Conservation (phyloP, 352 stramenopile genomes). For the Thalassiosira livingstoniorum region DNA sequence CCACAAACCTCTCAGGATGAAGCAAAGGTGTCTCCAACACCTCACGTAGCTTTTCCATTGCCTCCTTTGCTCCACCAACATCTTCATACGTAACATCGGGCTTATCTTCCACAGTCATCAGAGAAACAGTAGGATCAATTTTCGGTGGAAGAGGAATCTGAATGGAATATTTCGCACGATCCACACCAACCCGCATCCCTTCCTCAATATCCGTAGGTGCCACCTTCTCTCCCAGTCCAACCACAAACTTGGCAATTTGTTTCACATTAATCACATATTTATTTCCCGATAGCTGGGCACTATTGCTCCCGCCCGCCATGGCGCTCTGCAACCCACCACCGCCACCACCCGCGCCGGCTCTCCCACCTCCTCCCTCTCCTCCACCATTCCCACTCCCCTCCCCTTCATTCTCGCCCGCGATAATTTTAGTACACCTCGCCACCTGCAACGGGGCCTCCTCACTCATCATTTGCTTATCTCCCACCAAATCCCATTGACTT, state of each 20-base stretch:
- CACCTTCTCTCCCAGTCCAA: slow-evolving; percentile 97
- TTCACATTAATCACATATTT: slow-evolving; percentile 99
- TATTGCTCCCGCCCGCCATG: slow-evolving; percentile 80
- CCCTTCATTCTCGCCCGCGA: slow-evolving; percentile 61
- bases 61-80: slow-evolving; percentile 97
- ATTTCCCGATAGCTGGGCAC: slow-evolving; percentile 91
- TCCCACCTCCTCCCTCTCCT: neutral
- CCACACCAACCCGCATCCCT: slow-evolving; percentile 99
- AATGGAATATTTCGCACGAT: slow-evolving; percentile 95
- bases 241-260: slow-evolving; percentile 99
- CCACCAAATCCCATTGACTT: slow-evolving; percentile 98
- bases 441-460: slow-evolving; percentile 95
- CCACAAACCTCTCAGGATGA: slow-evolving; percentile 99
- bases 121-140: slow-evolving; percentile 98
- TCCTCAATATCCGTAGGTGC: slow-evolving; percentile 99
- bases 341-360: neutral
- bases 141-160: slow-evolving; percentile 98
- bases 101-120: slow-evolving; percentile 99
- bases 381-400: neutral
- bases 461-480: slow-evolving; percentile 99
- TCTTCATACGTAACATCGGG: slow-evolving; percentile 99
- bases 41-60: slow-evolving; percentile 98
- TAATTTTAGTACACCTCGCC: slow-evolving; percentile 93
- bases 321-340: neutral
- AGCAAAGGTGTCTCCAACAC: slow-evolving; percentile 98